These are phyloP conservation scores for Globisporangium heterothallicum DNA, from an alignment of 352 stramenopile genomes.

Conservation along the genomic window DNA sequence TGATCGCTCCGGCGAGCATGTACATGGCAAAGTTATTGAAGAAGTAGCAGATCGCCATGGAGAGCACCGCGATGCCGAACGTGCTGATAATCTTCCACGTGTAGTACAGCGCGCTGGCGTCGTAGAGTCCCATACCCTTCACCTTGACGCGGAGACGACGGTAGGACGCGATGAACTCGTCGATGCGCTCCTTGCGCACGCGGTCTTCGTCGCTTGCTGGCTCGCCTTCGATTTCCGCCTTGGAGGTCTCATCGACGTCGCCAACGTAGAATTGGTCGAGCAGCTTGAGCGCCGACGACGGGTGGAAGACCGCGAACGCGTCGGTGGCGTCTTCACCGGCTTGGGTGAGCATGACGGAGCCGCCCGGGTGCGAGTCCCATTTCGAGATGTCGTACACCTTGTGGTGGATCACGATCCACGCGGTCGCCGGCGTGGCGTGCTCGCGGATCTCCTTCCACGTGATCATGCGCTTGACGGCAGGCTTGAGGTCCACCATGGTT, in stretches of 20 bases:
- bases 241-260: slow-evolving; percentile 85
- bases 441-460: slow-evolving; percentile 73
- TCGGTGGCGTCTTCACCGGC: slow-evolving; percentile 97
- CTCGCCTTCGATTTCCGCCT: slow-evolving; percentile 16
- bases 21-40: slow-evolving; percentile 83
- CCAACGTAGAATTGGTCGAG: slow-evolving; percentile 98
- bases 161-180: slow-evolving; percentile 96
- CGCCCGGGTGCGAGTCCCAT: slow-evolving; percentile 80
- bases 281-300: slow-evolving; percentile 88
- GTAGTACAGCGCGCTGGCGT: slow-evolving; percentile 91
- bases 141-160: slow-evolving; percentile 92
- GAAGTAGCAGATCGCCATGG: slow-evolving; percentile 85
- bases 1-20: slow-evolving; percentile 87
- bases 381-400: slow-evolving; percentile 90
- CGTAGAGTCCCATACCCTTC: slow-evolving; percentile 94
- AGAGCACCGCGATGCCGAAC: slow-evolving; percentile 84
- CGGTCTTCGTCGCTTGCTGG: slow-evolving; percentile 41
- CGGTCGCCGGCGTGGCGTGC: slow-evolving; percentile 68
- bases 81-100: slow-evolving; percentile 94
- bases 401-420: slow-evolving; percentile 89
- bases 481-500: slow-evolving; percentile 65
- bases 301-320: slow-evolving; percentile 98
- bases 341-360: slow-evolving; percentile 96
- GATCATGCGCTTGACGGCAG: slow-evolving; percentile 46
- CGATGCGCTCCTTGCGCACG: slow-evolving; percentile 50